phyloP scores from a whole-genome alignment of 2,329 filamentous ascomycete species.

The Pseudogymnoascus sp. region DNA sequence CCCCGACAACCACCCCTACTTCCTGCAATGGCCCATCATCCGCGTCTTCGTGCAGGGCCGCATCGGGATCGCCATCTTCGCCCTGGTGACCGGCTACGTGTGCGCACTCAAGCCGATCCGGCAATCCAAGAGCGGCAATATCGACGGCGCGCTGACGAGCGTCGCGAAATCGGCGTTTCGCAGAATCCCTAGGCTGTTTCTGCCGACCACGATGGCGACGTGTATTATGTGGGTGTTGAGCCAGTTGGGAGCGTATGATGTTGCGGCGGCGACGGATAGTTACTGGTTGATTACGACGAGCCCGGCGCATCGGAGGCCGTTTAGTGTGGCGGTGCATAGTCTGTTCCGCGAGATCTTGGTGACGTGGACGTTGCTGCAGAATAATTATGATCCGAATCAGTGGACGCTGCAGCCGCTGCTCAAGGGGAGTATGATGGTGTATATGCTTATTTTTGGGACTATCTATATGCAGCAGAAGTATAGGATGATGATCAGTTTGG shows the following conservation, averaged over 20 bases:
- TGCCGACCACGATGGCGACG: conserved; percentile 48
- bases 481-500: conserved; percentile 38
- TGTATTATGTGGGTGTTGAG: conserved; percentile 45
- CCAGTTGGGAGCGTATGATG: conserved; percentile 47
- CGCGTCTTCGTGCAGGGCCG: conserved; percentile 52
- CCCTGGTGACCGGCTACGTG: conserved; percentile 56
- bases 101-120: conserved; percentile 53
- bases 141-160: conserved; percentile 42
- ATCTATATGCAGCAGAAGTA: conserved; percentile 40
- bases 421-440: conserved; percentile 46
- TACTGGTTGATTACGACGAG: conserved; percentile 48
- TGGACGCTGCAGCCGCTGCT: conserved; percentile 50
- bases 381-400: conserved; percentile 48
- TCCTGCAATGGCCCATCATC: conserved; percentile 50
- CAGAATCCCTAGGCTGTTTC: conserved; percentile 47
- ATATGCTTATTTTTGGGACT: conserved; percentile 43
- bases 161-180: conserved; percentile 50
- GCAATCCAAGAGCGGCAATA: conserved; percentile 44
- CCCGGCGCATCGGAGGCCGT: conserved; percentile 33
- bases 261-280: conserved; percentile 47
- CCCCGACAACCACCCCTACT: conserved; percentile 29
- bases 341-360: conserved; percentile 37
- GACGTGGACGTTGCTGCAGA: conserved; percentile 43
- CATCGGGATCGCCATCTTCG: conserved; percentile 57
- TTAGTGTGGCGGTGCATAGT: conserved; percentile 34